phyloP scores from a whole-genome alignment of 2,329 filamentous ascomycete genomes.

The Dothideomycetidae sp. region DNA sequence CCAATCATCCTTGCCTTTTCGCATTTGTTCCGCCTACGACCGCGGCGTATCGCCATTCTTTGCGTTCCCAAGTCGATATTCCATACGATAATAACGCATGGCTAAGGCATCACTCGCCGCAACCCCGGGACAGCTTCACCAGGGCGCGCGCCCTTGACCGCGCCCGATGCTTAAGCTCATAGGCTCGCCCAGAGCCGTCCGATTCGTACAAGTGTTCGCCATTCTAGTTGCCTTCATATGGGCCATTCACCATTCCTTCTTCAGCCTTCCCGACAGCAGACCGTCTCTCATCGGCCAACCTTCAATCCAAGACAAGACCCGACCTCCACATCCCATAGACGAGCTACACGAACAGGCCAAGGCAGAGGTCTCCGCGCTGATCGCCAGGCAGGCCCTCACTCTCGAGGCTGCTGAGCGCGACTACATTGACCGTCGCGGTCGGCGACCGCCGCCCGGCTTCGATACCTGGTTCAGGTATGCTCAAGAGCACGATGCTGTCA shows the following conservation, averaged over 20 bases:
- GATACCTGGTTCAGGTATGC: constrained; percentile 35
- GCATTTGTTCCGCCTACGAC: too few relatives aligned
- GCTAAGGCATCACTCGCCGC: too few relatives aligned
- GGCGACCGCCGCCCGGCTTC: constrained; percentile 38
- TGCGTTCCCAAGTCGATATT: constrained; percentile 2
- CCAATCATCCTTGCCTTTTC: too few relatives aligned
- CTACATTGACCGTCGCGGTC: constrained; percentile 31
- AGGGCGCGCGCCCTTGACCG: constrained; percentile 1
- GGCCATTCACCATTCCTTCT: not conserved
- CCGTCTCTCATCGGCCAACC: not conserved
- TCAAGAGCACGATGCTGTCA: constrained; percentile 26
- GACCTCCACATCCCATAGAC: constrained; percentile 25
- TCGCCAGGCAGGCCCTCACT: constrained; percentile 24
- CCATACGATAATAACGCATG: too few relatives aligned
- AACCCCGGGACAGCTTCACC: too few relatives aligned
- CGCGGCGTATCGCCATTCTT: too few relatives aligned
- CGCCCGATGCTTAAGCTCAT: not conserved
- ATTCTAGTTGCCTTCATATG: not conserved
- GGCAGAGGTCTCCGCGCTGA: constrained; percentile 17
- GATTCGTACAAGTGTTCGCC: not conserved
- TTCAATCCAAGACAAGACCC: not conserved
- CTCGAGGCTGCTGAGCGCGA: constrained; percentile 26
- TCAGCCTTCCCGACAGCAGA: not conserved
- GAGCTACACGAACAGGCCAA: constrained; percentile 24
- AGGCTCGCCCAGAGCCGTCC: not conserved